phyloP scores from a whole-genome alignment of 78 protist genomes.

The Protostelium mycophagum region DNA sequence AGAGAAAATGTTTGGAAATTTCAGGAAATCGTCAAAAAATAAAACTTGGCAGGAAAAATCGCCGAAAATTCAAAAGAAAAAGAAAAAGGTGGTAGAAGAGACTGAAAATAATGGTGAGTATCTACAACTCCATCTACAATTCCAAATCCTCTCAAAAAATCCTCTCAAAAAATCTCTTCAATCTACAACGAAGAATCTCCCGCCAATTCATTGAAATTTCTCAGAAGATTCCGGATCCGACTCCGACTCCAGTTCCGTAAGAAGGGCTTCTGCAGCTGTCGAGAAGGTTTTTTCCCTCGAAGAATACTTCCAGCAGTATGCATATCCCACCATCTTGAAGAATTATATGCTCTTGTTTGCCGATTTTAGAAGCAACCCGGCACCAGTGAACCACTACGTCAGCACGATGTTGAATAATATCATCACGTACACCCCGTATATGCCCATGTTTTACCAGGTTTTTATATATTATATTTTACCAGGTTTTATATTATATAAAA shows the following conservation, averaged over 20 bases:
- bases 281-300: neutral
- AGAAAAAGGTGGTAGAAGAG: neutral
- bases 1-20: too few relatives aligned
- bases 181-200: too few relatives aligned
- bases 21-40: too few relatives aligned
- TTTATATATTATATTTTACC: too few relatives aligned
- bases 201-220: too few relatives aligned
- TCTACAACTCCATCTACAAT: too few relatives aligned
- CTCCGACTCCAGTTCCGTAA: neutral
- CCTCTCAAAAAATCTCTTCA: too few relatives aligned
- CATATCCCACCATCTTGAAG: neutral
- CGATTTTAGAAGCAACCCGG: neutral
- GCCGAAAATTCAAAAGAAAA: too few relatives aligned
- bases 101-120: too few relatives aligned
- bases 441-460: neutral
- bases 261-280: neutral
- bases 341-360: neutral
- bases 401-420: neutral
- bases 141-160: too few relatives aligned
- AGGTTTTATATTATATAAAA: too few relatives aligned
- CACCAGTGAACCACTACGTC: neutral
- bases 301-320: neutral
- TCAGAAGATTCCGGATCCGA: neutral
- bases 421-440: neutral
- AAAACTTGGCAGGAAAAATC: too few relatives aligned